Base-by-base conservation (phyloP, 1,139 yeast species). In the Blastobotrys indianensis region DNA sequence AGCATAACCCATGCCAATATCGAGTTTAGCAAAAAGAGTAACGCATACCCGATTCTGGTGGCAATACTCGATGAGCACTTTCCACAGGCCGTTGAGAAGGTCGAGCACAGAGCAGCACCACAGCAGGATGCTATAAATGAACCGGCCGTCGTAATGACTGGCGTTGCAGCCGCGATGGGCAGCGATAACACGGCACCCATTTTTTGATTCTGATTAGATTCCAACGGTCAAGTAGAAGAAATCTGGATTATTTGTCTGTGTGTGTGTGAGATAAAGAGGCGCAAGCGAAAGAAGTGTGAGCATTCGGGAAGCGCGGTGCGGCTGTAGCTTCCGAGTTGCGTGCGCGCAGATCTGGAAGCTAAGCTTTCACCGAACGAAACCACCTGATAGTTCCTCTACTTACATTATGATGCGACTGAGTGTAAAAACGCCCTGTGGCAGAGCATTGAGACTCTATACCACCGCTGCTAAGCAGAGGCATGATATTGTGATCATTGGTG, bases 401-500 rank as follows among this genome's bases (percentile, higher is more conserved):
- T 20, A 4, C 25, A 20, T 4, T 20, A 20, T 20, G 23, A 4
- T 17, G 11, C n/a, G 28, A 35, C 20, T 17, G 15, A 31, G 15
- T 31, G 12, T 31, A 8, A 31, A 31, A 8, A 31, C 15, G 17
- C 17, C 17, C 11, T 33, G n/a, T 12, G 17, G 37, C 17, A 13
- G 30, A 12, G 9, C 37, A 28, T 13, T 29, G 16, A 3, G 30
- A 31, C 28, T 23, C 35, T n/a, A 31, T 13, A 13, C 12, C 33
- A 13, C 38, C n/a, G 15, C 9, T 17, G 30, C 38, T 16, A 35
- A 12, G 17, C 34, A 25, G 20, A 35, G 36, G 28, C 51, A 55
- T 32, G 99, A 92, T 63, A 79, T 94, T 20, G 82, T 86, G 10
- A 84, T 92, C 48, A 85, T 94, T 40, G 99, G 99, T 23, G 98